phyloP scores from a whole-genome alignment of 495 filamentous ascomycete species.

The Aspergillus ellipticus region DNA sequence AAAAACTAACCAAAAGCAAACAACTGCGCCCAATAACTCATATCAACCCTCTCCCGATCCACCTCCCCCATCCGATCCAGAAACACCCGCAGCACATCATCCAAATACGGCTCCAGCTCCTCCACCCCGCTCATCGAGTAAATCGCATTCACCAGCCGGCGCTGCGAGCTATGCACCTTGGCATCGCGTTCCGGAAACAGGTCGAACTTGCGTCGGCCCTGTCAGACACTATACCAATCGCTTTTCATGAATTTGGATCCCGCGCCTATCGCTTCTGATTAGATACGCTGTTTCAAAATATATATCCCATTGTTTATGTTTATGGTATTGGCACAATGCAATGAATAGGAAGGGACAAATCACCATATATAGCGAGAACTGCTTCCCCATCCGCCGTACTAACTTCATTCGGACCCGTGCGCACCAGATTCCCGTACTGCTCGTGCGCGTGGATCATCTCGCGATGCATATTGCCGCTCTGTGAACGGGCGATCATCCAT shows the following conservation, averaged over 20 bases:
- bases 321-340: no score
- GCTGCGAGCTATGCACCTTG: conserved; percentile 17
- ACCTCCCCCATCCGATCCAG: conserved; percentile 15
- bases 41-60: conserved; percentile 8
- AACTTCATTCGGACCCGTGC: conserved; percentile 38
- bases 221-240: conserved; percentile 12
- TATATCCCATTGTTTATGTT: neutral
- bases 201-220: conserved; percentile 29
- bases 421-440: conserved; percentile 33
- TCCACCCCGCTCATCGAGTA: conserved; percentile 29
- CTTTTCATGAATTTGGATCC: conserved; percentile 8
- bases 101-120: conserved; percentile 26
- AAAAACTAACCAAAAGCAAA: conserved; percentile 16
- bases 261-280: neutral
- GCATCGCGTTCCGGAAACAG: conserved; percentile 26
- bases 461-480: conserved; percentile 29
- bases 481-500: conserved; percentile 26
- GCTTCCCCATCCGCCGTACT: conserved; percentile 33
- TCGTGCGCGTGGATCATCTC: conserved; percentile 27
- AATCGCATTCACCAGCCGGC: conserved; percentile 23
- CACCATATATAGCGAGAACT: no score
- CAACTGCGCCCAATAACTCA: conserved; percentile 8
- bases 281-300: neutral
- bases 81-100: conserved; percentile 21
- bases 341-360: no score